These are phyloP conservation scores for Xylaria sp. DNA, from an alignment of 2,329 filamentous ascomycete species.

Conservation along the genomic window DNA sequence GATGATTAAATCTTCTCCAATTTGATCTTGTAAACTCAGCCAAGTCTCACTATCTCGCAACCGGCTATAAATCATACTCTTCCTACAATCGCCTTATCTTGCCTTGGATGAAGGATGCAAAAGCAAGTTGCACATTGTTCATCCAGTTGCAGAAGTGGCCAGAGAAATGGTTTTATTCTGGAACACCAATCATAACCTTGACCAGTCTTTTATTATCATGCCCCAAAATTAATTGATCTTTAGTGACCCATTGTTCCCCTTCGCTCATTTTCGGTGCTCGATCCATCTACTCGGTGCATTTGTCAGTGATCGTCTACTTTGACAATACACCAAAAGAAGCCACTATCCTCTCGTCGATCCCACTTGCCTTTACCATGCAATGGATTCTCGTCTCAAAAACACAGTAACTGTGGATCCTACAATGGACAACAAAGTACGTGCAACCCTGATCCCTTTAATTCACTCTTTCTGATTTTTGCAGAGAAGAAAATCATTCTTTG, in stretches of 20 bases:
- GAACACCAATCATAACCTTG: not conserved
- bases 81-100: not conserved
- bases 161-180: not conserved
- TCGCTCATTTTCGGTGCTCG: not conserved
- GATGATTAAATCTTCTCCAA: not conserved
- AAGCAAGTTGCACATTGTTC: not conserved
- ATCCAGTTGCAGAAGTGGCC: not conserved
- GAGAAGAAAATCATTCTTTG: not conserved
- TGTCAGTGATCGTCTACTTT: not conserved
- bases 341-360: not conserved
- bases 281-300: not conserved
- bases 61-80: not conserved
- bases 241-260: not conserved
- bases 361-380: not conserved
- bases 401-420: not conserved
- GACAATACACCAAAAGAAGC: not conserved
- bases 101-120: not conserved
- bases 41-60: not conserved
- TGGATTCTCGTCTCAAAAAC: not conserved
- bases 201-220: not conserved
- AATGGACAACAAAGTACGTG: constrained; percentile 6
- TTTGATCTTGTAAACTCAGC: not conserved
- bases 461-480: constrained; percentile 3
- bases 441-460: not conserved
- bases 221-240: not conserved